phyloP scores from a whole-genome alignment of 441 rosid species.

The Theobroma grandiflorum region DNA sequence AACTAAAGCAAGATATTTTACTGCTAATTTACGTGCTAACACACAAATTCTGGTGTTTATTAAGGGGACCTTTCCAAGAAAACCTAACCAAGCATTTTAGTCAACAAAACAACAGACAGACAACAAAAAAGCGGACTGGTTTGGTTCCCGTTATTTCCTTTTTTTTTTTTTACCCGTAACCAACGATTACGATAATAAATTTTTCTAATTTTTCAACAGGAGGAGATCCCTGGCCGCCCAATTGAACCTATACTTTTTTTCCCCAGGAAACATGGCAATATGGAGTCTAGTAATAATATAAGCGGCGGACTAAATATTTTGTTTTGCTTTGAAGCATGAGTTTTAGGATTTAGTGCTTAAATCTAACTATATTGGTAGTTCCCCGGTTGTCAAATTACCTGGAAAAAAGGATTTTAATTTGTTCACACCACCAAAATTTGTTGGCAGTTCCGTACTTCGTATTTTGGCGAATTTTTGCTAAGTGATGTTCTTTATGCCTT shows the following conservation, averaged over 20 bases:
- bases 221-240: conserved; percentile 4
- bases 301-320: background rate
- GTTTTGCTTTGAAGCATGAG: conserved; percentile 6
- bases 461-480: background rate
- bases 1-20: background rate
- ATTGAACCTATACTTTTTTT: background rate
- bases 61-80: background rate
- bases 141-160: background rate
- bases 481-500: background rate
- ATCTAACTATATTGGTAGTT: background rate
- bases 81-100: background rate
- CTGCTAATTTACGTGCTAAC: background rate
- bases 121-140: background rate
- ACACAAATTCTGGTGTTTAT: background rate
- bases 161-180: background rate
- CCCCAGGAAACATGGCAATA: background rate
- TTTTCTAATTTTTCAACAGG: background rate
- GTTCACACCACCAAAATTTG: background rate
- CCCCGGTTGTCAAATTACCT: background rate
- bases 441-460: background rate
- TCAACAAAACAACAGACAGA: background rate
- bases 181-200: background rate
- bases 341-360: background rate
- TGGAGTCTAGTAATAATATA: background rate
- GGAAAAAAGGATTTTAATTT: background rate